phyloP scores from a whole-genome alignment of 768 basidiomycete species.

The Boletus rubroflammeus region DNA sequence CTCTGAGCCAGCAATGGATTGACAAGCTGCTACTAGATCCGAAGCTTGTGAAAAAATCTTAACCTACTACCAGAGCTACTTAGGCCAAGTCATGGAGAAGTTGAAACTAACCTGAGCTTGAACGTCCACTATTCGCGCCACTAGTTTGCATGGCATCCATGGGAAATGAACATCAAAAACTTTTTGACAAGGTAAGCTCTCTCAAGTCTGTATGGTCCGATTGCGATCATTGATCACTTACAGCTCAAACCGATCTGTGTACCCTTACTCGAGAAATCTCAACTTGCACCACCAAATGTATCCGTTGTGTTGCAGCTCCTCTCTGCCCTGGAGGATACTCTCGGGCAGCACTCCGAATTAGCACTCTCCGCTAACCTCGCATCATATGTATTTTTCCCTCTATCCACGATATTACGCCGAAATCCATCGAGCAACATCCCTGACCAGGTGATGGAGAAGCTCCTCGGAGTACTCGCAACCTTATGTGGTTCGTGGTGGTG shows the following conservation, averaged over 20 bases:
- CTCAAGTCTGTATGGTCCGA: neutral
- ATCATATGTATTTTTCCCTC: constrained; percentile 83
- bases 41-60: constrained; percentile 1
- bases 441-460: constrained; percentile 73
- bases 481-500: constrained; percentile 84
- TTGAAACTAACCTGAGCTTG: neutral
- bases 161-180: constrained; percentile 22
- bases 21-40: neutral
- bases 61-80: too few species aligned
- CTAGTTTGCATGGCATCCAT: constrained; percentile 15
- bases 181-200: constrained; percentile 41
- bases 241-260: constrained; percentile 75
- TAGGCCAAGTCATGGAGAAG: neutral
- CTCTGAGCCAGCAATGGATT: neutral
- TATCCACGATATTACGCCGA: constrained; percentile 79
- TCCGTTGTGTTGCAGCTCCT: constrained; percentile 50
- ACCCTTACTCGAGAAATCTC: constrained; percentile 68
- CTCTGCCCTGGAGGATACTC: constrained; percentile 44
- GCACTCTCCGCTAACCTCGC: constrained; percentile 57
- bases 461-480: constrained; percentile 54
- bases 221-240: neutral
- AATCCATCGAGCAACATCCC: constrained; percentile 68
- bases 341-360: constrained; percentile 43
- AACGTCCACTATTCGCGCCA: neutral
- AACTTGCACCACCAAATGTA: constrained; percentile 54